Conservation (phyloP, 495 filamentous ascomycete species). For the Halenospora varia region DNA sequence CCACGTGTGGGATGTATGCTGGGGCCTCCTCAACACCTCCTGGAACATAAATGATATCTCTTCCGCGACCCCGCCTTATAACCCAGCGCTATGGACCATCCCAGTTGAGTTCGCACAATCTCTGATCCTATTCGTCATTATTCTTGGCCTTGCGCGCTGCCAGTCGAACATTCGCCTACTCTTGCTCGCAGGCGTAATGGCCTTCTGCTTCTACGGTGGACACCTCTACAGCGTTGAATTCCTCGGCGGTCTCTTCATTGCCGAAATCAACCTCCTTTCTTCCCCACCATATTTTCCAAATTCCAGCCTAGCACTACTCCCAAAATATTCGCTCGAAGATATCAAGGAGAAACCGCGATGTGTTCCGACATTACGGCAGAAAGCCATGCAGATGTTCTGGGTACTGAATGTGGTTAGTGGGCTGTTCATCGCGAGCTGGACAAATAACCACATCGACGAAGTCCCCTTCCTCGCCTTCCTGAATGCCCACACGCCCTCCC, state of each 20-base stretch:
- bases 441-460: constrained; percentile 33
- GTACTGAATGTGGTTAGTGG: constrained; percentile 30
- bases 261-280: constrained; percentile 38
- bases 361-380: constrained; percentile 3
- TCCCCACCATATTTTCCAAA: constrained; percentile 1
- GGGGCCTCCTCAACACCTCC: constrained; percentile 44
- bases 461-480: constrained; percentile 35
- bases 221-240: constrained; percentile 60
- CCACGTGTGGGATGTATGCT: constrained; percentile 37
- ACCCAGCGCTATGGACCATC: constrained; percentile 71
- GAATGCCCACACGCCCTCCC: constrained; percentile 28
- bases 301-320: constrained; percentile 11
- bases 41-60: constrained; percentile 42
- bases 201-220: constrained; percentile 54
- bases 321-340: constrained; percentile 17
- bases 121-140: constrained; percentile 58
- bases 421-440: constrained; percentile 42
- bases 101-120: constrained; percentile 65
- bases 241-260: constrained; percentile 54
- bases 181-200: constrained; percentile 39
- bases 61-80: constrained; percentile 49
- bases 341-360: constrained; percentile 18
- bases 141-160: constrained; percentile 52
- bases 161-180: constrained; percentile 41
- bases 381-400: constrained; percentile 22